A percentile compares a stretch with the other conserved stretches of the same genome.
Conservation (phyloP, 495 filamentous ascomycete species). For the Bacidia rubella region DNA sequence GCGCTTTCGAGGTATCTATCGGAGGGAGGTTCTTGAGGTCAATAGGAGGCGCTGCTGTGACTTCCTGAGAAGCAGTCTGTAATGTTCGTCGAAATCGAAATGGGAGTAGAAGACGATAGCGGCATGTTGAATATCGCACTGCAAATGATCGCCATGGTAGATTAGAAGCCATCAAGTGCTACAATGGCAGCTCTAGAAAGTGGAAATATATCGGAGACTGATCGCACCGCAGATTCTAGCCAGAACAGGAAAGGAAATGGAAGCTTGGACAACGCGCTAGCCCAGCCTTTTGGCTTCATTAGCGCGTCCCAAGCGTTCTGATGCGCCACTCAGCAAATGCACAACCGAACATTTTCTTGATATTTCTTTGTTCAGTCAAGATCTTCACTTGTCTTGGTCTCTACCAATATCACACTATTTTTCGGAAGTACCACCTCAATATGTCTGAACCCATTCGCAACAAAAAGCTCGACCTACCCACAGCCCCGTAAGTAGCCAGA, state of each 20-base stretch:
- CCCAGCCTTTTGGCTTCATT: not conserved
- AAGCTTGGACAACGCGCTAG: not conserved
- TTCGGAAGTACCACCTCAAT: slow-evolving; percentile 16
- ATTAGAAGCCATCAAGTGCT: not conserved
- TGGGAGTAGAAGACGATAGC: not conserved
- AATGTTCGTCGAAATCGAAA: not conserved
- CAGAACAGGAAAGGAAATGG: not conserved
- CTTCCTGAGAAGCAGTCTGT: not conserved
- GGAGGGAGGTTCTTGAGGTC: slow-evolving; percentile 26
- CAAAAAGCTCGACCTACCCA: slow-evolving; percentile 69
- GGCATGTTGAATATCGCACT: not conserved
- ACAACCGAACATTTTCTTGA: slow-evolving; percentile 13
- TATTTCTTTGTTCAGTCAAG: slow-evolving; percentile 13
- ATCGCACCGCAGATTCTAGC: not conserved
- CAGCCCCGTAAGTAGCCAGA: slow-evolving; percentile 59
- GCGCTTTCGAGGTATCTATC: slow-evolving; percentile 32
- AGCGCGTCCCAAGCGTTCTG: not conserved
- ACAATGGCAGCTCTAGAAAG: too few relatives aligned
- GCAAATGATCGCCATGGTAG: not conserved
- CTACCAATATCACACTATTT: not conserved
- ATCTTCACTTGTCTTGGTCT: slow-evolving; percentile 23
- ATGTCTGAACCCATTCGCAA: slow-evolving; percentile 91
- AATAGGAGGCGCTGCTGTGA: slow-evolving; percentile 32
- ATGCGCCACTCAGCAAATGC: not conserved
- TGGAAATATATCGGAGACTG: too few relatives aligned